Evolutionary conservation across 2,329 filamentous ascomycete species (phyloP), one percentile per base, ranked within the genome.

Genomic region (Microdochium paspali): DNA sequence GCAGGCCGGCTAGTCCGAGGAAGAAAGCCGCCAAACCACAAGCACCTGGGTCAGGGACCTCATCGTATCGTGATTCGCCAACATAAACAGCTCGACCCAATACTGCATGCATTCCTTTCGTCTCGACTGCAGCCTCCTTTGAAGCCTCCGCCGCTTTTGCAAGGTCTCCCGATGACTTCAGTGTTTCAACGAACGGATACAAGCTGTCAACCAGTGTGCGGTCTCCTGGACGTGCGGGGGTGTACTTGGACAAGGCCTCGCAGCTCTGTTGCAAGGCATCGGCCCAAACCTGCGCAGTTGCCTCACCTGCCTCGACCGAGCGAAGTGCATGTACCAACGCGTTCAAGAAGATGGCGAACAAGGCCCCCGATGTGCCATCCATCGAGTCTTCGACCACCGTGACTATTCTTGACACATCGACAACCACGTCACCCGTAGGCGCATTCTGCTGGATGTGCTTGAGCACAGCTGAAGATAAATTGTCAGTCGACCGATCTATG

Each of bases 51-150:
- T 80, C 76, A 0, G 76, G 77, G 9, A 76, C 76, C 57, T 87
- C 70, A 68, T 80, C 81, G 69, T 76, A 90, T 15, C 85, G 85
- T 61, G 72, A 77, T 51, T 85, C 85, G 51, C 86, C 88, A 45
- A 95, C 80, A 63, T 94, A 94, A 10, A 93, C 88, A 2, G 85
- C 80, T 49, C 89, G 72, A 7, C 93, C 93, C 35, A 98, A 71
- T 56, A 84, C 93, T 39, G 93, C 88, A 64, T 85, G 81, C 90
- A 98, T 96, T 23, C 85, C 86, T 71, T 90, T 95, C 20, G 93
- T 97, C 25, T 79, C 79, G 53, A 91, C 84, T 3, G 90, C 85
- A 1, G 85, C 93, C 44, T 81, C 73, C 53, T 79, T 77, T 1
- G 90, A 84, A 2, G 87, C 89, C 56, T 80, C 72, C 0, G 88